A percentile compares a stretch with the other conserved stretches of the same genome.
Evolutionary conservation across 176 grass and related monocot genomes (phyloP).

Genomic region (Oryza officinalis): DNA sequence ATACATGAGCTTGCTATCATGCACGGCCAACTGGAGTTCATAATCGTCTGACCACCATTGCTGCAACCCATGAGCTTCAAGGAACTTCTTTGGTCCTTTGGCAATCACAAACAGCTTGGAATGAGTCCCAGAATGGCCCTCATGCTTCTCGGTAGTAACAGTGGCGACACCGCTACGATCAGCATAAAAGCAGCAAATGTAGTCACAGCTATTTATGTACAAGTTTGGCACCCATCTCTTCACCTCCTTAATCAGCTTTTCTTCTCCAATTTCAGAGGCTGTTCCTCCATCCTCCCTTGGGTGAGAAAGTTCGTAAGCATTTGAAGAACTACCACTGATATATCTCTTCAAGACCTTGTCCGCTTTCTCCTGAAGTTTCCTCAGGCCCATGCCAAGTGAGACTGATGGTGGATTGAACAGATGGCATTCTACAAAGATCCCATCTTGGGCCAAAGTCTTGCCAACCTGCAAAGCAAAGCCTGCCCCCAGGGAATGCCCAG

Average conservation of each 20-base stretch:
- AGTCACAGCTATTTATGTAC: constrained; percentile 72
- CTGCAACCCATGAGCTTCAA: constrained; percentile 87
- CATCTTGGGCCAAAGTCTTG: constrained; percentile 67
- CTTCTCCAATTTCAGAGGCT: constrained; percentile 25
- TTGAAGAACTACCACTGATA: constrained; percentile 32
- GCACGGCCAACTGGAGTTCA: constrained; percentile 62
- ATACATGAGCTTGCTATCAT: constrained; percentile 74
- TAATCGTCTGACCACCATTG: constrained; percentile 86
- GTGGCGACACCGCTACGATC: constrained; percentile 40
- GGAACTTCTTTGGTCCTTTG: constrained; percentile 65
- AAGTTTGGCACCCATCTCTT: constrained; percentile 88
- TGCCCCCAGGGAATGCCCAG: constrained; percentile 73
- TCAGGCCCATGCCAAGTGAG: constrained; percentile 56
- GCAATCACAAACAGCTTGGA: constrained; percentile 63
- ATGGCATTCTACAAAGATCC: constrained; percentile 70
- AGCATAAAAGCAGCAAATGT: constrained; percentile 82
- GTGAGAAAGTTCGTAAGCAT: not conserved
- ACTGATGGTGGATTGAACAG: constrained; percentile 91
- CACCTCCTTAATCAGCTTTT: constrained; percentile 54
- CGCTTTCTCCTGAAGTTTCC: constrained; percentile 59
- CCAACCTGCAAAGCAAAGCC: constrained; percentile 79
- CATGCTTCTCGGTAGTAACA: constrained; percentile 35
- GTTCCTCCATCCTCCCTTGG: constrained; percentile 12
- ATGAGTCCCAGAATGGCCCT: not conserved
- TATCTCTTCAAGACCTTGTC: constrained; percentile 42